Base-by-base conservation (phyloP, 495 filamentous ascomycete species). In the Talaromyces adpressus region DNA sequence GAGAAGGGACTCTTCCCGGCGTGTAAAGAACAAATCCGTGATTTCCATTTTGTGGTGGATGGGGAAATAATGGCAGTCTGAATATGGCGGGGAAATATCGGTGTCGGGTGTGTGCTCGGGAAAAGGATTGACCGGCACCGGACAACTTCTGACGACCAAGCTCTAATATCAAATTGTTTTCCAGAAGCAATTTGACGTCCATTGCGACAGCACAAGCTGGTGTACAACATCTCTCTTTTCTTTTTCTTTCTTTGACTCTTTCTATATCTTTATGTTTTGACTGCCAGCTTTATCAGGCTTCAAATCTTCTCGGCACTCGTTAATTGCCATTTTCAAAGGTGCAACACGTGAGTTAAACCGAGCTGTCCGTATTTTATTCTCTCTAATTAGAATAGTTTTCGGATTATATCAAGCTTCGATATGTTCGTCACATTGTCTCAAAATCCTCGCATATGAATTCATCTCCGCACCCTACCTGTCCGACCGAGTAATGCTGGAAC, bases 401-500 rank as follows among this genome's bases (percentile, higher is more conserved):
- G 18, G 45, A 49, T 16, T 49, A 20, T 6, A 49, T 20, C 23
- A 56, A 6, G 22, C 27, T 56, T 29, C 52, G 52, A 27, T 56
- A 56, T 56, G 52, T 36, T 58, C 30, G 5, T 20, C 58, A 45
- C 58, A 27, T 27, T 29, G 7, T n/a, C 30, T 36, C 41, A 11
- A 52, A 51, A 34, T 20, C 5, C 9, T 62, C 29, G 14, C 30
- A n/a, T 20, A 30, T 54, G 36, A 67, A 4, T 49, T 25, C n/a
- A 62, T 68, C 23, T 18, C 70, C n/a, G 6, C 65, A 65, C 73
- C 27, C 62, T 72, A 74, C 64, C 82, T 78, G 54, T 74, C 80
- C 49, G 78, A 85, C 67, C 78, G 75, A 34, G 77, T 80, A 70
- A 95, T 95, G 91, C 88, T 93, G 75, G 90, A 95, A 88, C 88